phyloP scores from a whole-genome alignment of 2,329 filamentous ascomycete genomes.

The Monilinia polystroma region DNA sequence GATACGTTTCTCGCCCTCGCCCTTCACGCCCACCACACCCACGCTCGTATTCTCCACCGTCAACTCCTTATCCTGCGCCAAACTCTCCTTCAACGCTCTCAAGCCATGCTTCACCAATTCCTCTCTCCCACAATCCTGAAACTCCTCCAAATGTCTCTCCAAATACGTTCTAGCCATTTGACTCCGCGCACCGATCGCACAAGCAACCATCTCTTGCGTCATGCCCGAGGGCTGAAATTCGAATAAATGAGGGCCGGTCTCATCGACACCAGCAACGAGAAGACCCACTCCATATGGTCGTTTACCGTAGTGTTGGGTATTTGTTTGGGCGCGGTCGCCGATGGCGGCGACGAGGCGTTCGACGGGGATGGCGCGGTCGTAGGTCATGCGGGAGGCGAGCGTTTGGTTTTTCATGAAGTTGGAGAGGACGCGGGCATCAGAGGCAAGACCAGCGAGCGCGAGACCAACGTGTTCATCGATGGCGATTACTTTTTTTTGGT shows the following conservation, averaged over 20 bases:
- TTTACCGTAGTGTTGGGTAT: conserved; percentile 97
- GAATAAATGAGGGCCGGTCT: conserved; percentile 91
- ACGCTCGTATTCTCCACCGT: conserved; percentile 96
- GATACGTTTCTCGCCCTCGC: conserved; percentile 52
- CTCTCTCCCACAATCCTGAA: conserved; percentile 73
- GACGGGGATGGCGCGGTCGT: conserved; percentile 89
- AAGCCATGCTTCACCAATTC: conserved; percentile 90
- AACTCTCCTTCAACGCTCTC: conserved; percentile 87
- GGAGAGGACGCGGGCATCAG: conserved; percentile 96
- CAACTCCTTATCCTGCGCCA: conserved; percentile 96
- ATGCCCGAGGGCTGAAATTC: conserved; percentile 97
- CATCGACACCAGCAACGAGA: conserved; percentile 89
- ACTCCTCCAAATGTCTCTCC: conserved; percentile 85
- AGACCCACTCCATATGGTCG: conserved; percentile 94
- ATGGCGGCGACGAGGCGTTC: conserved; percentile 88
- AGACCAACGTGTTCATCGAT: conserved; percentile 95
- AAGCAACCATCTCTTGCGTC: conserved; percentile 96
- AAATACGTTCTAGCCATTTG: conserved; percentile 98
- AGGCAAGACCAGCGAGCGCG: conserved; percentile 93
- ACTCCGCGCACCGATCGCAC: conserved; percentile 90
- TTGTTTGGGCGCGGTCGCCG: conserved; percentile 93
- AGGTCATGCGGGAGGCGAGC: conserved; percentile 90
- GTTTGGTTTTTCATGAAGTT: conserved; percentile 99
- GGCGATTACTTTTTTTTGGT: conserved; percentile 98
- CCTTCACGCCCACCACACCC: conserved; percentile 69